A percentile compares a stretch with the other conserved stretches of the same genome.
Conservation (phyloP, 495 filamentous ascomycete species). For the Hyaloscypha finlandica region DNA sequence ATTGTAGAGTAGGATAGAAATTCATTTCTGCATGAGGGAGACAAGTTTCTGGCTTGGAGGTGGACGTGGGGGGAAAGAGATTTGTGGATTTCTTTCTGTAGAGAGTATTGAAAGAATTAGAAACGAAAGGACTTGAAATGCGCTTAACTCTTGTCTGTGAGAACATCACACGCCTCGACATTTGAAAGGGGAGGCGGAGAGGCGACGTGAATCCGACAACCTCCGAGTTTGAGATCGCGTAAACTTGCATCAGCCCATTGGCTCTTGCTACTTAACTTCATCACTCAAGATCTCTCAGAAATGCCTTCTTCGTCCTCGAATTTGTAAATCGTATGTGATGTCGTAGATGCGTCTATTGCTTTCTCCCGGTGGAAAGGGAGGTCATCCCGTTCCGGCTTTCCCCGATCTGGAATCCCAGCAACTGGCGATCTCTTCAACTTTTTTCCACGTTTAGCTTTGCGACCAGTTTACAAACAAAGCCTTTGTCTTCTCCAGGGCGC, state of each 20-base stretch:
- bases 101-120: not conserved
- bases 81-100: not conserved
- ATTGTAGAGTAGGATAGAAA: constrained; percentile 8
- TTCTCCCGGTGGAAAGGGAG: not conserved
- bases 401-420: not conserved
- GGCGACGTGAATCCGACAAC: not conserved
- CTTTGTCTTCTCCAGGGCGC: not conserved
- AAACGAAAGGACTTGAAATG: not conserved
- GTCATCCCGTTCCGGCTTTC: not conserved
- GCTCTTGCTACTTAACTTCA: not conserved
- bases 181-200: too few relatives aligned
- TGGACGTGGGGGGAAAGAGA: not conserved
- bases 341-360: not conserved
- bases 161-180: too few relatives aligned
- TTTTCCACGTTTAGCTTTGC: not conserved
- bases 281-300: too few relatives aligned
- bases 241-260: not conserved
- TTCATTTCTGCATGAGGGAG: not conserved
- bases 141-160: not conserved
- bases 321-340: not conserved
- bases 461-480: not conserved
- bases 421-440: not conserved
- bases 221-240: not conserved
- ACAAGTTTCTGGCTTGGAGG: not conserved
- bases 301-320: too few relatives aligned